Conservation (phyloP, 371 early-diverging fungal genomes). For the Apophysomyces elegans region DNA sequence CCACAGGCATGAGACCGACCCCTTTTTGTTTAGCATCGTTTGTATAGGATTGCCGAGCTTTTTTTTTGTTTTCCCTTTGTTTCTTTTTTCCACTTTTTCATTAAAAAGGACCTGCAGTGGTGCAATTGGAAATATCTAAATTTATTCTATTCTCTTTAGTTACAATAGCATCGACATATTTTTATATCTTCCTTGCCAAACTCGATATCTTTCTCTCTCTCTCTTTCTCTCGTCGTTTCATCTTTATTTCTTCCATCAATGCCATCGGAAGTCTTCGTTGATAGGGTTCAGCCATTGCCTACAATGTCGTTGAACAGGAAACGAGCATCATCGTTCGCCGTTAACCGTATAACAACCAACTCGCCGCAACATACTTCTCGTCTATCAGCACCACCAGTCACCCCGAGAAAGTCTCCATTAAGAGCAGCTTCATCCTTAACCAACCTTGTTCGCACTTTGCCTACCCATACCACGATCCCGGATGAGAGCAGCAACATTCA, state of each 20-base stretch:
- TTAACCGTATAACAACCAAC: background rate
- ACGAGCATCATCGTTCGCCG: slow-evolving; percentile 2
- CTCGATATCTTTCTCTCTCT: background rate
- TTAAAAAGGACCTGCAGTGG: slow-evolving; percentile 7
- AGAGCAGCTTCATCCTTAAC: background rate
- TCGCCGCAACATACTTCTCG: background rate
- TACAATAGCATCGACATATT: slow-evolving; percentile 9
- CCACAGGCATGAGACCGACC: slow-evolving; percentile 8
- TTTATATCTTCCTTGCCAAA: background rate
- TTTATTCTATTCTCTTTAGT: slow-evolving; percentile 1
- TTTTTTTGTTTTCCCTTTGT: background rate
- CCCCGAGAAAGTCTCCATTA: slow-evolving; percentile 4
- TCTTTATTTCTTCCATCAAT: background rate
- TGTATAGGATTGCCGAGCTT: slow-evolving; percentile 7
- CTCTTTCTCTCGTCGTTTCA: background rate
- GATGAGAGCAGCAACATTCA: background rate
- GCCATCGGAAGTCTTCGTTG: slow-evolving; percentile 4
- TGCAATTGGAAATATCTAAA: slow-evolving; percentile 4
- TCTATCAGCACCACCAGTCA: background rate
- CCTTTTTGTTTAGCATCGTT: slow-evolving; percentile 3
- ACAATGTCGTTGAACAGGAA: background rate
- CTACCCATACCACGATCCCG: background rate
- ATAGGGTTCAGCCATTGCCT: background rate
- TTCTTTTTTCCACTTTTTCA: background rate
- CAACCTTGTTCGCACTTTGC: background rate